Evolutionary conservation across 805 yeast genomes (phyloP), one percentile per base, ranked within the genome.

Genomic region (Barnettozyma botsteinii): DNA sequence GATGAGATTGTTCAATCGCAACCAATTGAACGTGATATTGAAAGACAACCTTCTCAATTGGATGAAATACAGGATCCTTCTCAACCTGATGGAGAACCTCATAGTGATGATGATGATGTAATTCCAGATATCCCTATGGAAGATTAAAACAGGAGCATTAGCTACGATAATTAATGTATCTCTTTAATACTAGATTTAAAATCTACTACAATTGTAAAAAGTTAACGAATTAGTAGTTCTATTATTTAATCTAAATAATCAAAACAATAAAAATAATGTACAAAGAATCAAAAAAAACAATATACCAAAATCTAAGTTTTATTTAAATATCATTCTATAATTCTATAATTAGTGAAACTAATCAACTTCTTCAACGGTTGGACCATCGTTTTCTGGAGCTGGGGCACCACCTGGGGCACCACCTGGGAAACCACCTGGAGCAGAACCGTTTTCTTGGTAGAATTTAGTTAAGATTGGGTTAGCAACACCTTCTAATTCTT

Each of bases 391-490:
- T 50, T 65, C 67, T 53, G 70, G 65, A 47, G 67, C 72, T 50
- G 67, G 67, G 43, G 72, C 76, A 53, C 71, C 77, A 59, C 81
- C 83, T 54, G 67, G 73, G 67, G 62, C 62, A 47, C 75, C 71
- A 57, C 74, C 75, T 53, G 72, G 73, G 48, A 68, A 76, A 43
- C 71, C 81, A 59, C 79, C 53, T 59, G 83, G 80, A 52, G 81
- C 82, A 67, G 85, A 95, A 66, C 87, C 95, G 66, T 88, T 95
- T 54, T 82, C 88, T 69, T 85, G 93, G 81, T 91, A 91, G 77
- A 93, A 87, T 78, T 89, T 87, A 66, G 87, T 78, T 87, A 89
- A 83, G 71, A 89, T 86, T 67, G 97, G 97, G 78, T 89, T 89
- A 55, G 96, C 95, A 69, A 82, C 75, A 56, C 78, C 83, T 76